Evolutionary conservation across 129 eudicot species (phyloP), one percentile per base, ranked within the genome.

Genomic region (Erigeron canadensis): DNA sequence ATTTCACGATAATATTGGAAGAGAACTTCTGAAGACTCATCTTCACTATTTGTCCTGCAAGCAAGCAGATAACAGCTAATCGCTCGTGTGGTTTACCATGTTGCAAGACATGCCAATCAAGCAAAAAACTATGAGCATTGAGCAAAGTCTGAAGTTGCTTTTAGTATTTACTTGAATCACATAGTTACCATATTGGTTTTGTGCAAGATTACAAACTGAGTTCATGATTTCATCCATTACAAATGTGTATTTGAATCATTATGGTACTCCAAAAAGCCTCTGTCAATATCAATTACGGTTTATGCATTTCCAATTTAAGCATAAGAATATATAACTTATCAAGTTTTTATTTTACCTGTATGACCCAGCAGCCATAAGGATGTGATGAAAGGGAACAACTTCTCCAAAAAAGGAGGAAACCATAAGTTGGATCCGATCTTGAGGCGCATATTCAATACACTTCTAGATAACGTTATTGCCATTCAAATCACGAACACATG

Each of bases 1-100:
- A 91, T 76, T 88, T 91, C 85, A 86, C 97, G 17, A 88, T 84
- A 57, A 91, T 96, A 69, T 91, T 91, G 4, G 97, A 91, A 81
- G 97, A 96, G 75, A 82, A 91, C 74, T 91, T 91, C 73, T 91
- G 97, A 67, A 86, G 89, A 75, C 96, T 91, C 97, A 91, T 91
- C 77, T 79, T 80, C 48, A 88, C 90, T 21, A 84, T 81, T 54
- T 91, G 91, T 59, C 97, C 97, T 0, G 86, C 82, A 42, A 91
- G 93, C 77, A 86, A 80, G 77, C 70, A 62, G 51, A 91, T 88
- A 38, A 91, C 81, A 46, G 79, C 81, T 22, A 94, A 86, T 76
- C 94, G 76, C 63, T 91, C 93, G 1, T 88, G 87, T 11, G 93
- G 88, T 66, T 84, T 88, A 23, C 97, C 97, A 56, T 72, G 90